Evolutionary conservation across 169 alveolate genomes (phyloP).

Genomic region (Cryptosporidium andersoni): DNA sequence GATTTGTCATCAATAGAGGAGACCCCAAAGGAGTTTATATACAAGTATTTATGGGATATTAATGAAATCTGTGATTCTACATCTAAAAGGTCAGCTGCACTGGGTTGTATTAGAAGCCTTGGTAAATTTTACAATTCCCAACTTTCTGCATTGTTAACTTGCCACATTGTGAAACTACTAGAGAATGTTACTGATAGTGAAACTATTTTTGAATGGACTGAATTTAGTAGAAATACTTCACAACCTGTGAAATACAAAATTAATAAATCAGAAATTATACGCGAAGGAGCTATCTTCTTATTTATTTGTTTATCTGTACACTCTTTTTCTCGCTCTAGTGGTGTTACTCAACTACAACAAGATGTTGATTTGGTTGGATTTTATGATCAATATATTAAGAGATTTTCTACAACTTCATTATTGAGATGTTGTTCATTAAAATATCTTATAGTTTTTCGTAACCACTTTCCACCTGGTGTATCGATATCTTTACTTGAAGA

Average conservation of each 20-base stretch:
- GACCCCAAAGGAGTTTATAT: slow-evolving; percentile 52
- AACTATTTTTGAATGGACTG: slow-evolving; percentile 54
- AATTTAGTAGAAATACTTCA: slow-evolving; percentile 21
- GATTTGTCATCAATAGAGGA: slow-evolving; percentile 50
- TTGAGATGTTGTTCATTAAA: slow-evolving; percentile 69
- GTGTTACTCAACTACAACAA: slow-evolving; percentile 35
- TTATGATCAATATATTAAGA: slow-evolving; percentile 32
- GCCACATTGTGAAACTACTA: slow-evolving; percentile 27
- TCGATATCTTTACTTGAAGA: slow-evolving; percentile 46
- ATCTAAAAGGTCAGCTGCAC: slow-evolving; percentile 66
- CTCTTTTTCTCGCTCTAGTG: slow-evolving; percentile 47
- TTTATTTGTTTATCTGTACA: slow-evolving; percentile 63
- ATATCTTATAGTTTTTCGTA: slow-evolving; percentile 36
- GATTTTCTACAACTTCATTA: slow-evolving; percentile 29
- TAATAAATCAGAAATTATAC: slow-evolving; percentile 25
- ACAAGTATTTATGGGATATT: slow-evolving; percentile 67
- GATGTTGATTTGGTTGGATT: slow-evolving; percentile 57
- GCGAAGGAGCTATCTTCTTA: slow-evolving; percentile 57
- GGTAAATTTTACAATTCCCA: slow-evolving; percentile 60
- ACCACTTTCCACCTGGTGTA: slow-evolving; percentile 9
- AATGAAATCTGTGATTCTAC: slow-evolving; percentile 63
- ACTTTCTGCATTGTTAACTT: slow-evolving; percentile 41
- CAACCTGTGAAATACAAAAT: slow-evolving; percentile 9
- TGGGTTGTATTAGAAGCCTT: slow-evolving; percentile 53
- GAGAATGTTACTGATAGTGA: slow-evolving; percentile 16